Evolutionary conservation across 2,329 filamentous ascomycete species (phyloP).

Genomic region (Alternaria ventricosa): DNA sequence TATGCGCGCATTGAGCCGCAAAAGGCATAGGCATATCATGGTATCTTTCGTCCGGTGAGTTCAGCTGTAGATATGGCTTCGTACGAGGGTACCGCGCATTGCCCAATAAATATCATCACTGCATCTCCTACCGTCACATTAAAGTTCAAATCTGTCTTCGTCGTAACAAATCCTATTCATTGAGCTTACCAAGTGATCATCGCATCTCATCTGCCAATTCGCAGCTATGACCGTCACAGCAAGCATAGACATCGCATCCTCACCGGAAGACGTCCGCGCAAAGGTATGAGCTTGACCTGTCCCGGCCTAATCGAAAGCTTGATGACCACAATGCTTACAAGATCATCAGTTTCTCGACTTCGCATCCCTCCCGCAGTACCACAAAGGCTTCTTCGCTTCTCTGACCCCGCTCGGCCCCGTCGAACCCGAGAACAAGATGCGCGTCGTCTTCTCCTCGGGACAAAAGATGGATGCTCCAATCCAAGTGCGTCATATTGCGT

Average conservation of each 20-base stretch:
- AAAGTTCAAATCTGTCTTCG: neutral
- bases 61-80: neutral
- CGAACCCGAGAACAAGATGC: constrained; percentile 18
- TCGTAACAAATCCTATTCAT: neutral
- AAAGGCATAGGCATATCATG: neutral
- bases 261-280: constrained; percentile 16
- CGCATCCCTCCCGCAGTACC: constrained; percentile 12
- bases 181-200: neutral
- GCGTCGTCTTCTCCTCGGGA: constrained; percentile 9
- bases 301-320: neutral
- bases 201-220: neutral
- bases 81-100: neutral
- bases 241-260: constrained; percentile 25
- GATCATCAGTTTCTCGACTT: constrained; percentile 20
- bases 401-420: constrained; percentile 19
- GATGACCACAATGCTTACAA: neutral
- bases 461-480: constrained; percentile 13
- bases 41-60: neutral
- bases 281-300: constrained; percentile 5
- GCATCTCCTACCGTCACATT: neutral
- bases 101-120: neutral
- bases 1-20: constrained; percentile 12
- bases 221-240: constrained; percentile 15
- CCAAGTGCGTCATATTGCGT: constrained; percentile 1
- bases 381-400: constrained; percentile 21